Percentiles rank a stretch among this genome's conserved stretches.
Conservation (phyloP, 805 yeast species). For the Wickerhamomyces bisporus region DNA sequence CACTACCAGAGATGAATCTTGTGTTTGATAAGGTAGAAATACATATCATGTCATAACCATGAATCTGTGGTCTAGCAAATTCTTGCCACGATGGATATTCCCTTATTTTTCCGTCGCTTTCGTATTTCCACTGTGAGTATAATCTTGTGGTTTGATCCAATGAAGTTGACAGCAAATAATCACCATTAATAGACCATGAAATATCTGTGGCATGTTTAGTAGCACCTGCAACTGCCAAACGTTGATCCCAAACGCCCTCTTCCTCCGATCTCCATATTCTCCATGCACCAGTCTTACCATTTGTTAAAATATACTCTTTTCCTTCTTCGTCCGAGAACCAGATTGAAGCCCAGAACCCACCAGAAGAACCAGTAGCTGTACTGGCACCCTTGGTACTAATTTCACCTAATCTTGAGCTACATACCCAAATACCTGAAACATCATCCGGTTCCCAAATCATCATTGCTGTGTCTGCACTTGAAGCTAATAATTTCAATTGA, state of each 20-base stretch:
- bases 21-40: constrained; percentile 54
- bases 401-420: constrained; percentile 80
- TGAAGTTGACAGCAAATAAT: constrained; percentile 70
- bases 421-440: constrained; percentile 86
- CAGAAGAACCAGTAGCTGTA: constrained; percentile 94
- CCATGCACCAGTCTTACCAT: constrained; percentile 92
- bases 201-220: constrained; percentile 70
- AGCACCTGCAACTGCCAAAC: constrained; percentile 70
- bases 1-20: constrained; percentile 88
- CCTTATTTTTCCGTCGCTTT: constrained; percentile 28
- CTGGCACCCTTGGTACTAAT: constrained; percentile 94
- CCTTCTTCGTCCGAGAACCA: constrained; percentile 53
- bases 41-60: constrained; percentile 94
- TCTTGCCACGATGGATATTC: constrained; percentile 65
- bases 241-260: constrained; percentile 37
- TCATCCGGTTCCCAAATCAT: constrained; percentile 93
- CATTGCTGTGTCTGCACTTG: constrained; percentile 89
- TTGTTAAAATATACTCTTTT: constrained; percentile 59
- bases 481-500: constrained; percentile 60
- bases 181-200: constrained; percentile 66
- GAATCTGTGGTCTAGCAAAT: constrained; percentile 95
- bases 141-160: constrained; percentile 91
- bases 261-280: constrained; percentile 57
- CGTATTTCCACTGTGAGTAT: constrained; percentile 54
- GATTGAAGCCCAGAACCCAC: constrained; percentile 62